Evolutionary conservation across 176 grass and related monocot genomes (phyloP), one percentile per base, ranked within the genome.

Genomic region (Guadua angustifolia): DNA sequence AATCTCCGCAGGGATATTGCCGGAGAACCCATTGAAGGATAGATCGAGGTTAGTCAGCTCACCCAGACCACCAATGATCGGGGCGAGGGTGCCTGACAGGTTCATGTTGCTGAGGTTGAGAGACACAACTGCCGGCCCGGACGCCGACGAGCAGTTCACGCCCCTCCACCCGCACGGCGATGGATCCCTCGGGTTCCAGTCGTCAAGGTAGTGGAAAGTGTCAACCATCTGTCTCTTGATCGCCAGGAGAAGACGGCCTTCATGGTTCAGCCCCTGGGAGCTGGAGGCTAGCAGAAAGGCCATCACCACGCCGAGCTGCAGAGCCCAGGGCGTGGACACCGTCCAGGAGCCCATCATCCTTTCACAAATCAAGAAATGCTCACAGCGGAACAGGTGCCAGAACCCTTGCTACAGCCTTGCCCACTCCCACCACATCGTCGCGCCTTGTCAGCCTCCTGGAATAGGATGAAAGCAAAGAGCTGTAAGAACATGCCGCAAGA

Each of bases 81-180:
- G 76, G 8, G 79, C 86, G 43, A 99, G 60, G 13, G 71, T 92
- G 55, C 97, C 97, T 0, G 93, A 99, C 43, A 99, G 89, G 75
- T 94, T 99, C 88, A 91, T 79, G 85, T 78, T 70, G 50, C 53
- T 96, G 71, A 99, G 86, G 76, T 94, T 26, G 26, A 99, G 85
- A 82, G 88, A 87, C 26, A 88, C 78, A 89, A 96, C 67, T 10
- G 40, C 69, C 0, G 84, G 78, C 32, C 42, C 38, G 8, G 85
- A n/a, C 11, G 69, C 59, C n/a, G 40, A 50, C 44, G 83, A 91
- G 93, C 97, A 99, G 83, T 75, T 79, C 9, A 99, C 78, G 18
- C 97, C 97, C 77, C 43, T 96, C 97, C 97, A 99, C 25, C 13
- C 17, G 55, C 97, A 99, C 39, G 93, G 93, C 9, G 88, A 88